Base-by-base conservation (phyloP, 164 flowering plant genomes). In the Liriodendron chinense region DNA sequence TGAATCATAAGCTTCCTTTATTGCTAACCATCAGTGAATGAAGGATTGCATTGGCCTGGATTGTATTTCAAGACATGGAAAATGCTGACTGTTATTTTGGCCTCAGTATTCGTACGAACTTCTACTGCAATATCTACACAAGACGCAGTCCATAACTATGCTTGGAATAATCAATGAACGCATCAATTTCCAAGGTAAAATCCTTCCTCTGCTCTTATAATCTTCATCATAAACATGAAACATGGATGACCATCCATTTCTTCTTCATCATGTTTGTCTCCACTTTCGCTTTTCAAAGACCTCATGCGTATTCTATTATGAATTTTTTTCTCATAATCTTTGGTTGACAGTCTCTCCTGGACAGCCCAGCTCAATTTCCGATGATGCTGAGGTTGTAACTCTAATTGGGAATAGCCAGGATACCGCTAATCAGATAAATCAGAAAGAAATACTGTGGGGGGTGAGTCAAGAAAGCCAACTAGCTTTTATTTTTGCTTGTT, bases 361-460 rank as follows among this genome's bases (percentile, higher is more conserved):
- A 69, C 92, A 91, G 79, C 97, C 99, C 7, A 78, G 81, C 80
- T 88, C 98, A 65, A 86, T 93, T 72, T 86, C 97, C 68, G 99
- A 94, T 86, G 98, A 94, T 82, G 80, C 90, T 48, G 98, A 93
- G 69, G 88, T 69, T 72, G 90, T 93, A 57, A 86, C 89, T 10
- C 81, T 96, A 72, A 81, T 86, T 73, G 95, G 91, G 64, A 84
- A 89, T 80, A 87, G 83, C 80, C 96, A 88, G 78, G 99, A 94
- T 78, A 79, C 87, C 76, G 89, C 91, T 72, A 90, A 87, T 83
- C 84, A 85, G 78, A 88, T 92, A 80, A 96, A 93, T 80, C 91
- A 89, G 86, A 94, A 89, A 80, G 99, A 96, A 87, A 80, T 96
- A 75, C 99, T 80, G 76, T 96, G 99, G 99, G 99, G 99, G 87